Percentiles rank a stretch among this genome's conserved stretches.
These are phyloP conservation scores for Xylaria sp. DNA, from an alignment of 2,329 filamentous ascomycete species.

Conservation along the genomic window DNA sequence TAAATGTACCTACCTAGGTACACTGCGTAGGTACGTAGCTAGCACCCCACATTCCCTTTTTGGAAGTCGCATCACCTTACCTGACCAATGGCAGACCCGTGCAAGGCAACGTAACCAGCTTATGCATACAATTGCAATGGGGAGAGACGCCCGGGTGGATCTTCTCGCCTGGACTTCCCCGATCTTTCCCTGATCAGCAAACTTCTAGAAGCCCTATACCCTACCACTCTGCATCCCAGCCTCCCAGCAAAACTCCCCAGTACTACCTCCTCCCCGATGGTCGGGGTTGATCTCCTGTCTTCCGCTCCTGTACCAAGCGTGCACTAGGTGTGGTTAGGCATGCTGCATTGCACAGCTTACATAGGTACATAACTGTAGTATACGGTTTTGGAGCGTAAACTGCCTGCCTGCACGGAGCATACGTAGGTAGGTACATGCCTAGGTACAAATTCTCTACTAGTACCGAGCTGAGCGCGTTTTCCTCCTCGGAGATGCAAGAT, in stretches of 20 bases:
- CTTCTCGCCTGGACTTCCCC: conserved; percentile 33
- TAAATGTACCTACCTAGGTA: too few relatives aligned
- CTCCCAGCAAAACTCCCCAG: not conserved
- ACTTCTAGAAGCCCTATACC: conserved; percentile 28
- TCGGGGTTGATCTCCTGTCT: conserved; percentile 20
- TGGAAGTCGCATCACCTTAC: not conserved
- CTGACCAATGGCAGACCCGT: conserved; percentile 9
- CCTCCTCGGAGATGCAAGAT: conserved; percentile 35
- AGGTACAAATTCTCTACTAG: too few relatives aligned
- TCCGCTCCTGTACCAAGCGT: not conserved
- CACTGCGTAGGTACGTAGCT: not conserved
- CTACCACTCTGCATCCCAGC: not conserved
- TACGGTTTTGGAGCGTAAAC: too few relatives aligned
- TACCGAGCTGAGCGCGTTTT: too few relatives aligned
- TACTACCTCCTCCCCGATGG: conserved; percentile 12
- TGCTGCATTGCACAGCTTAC: not conserved
- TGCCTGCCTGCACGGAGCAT: too few relatives aligned
- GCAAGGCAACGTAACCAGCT: conserved; percentile 21
- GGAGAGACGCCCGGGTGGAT: not conserved
- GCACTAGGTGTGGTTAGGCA: not conserved
- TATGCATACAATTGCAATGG: conserved; percentile 13
- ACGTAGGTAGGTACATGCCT: too few relatives aligned
- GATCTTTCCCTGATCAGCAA: conserved; percentile 28
- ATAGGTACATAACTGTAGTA: not conserved
- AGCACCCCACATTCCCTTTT: conserved; percentile 27